Base-by-base conservation (phyloP, 129 eudicot genomes). In the Helianthus tuberosus region DNA sequence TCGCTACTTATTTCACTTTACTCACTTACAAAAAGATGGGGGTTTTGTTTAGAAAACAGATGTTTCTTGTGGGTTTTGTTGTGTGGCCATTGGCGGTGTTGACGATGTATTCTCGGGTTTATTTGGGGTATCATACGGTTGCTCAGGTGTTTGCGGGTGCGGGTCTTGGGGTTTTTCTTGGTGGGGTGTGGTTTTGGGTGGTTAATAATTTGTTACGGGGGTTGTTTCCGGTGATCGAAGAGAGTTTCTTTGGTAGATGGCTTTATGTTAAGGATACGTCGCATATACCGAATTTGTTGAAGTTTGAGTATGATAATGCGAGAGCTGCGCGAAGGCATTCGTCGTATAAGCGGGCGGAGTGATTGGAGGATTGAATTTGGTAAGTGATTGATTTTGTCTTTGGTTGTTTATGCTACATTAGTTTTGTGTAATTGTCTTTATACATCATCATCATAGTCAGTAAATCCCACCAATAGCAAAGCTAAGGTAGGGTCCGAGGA, bases 141-240 rank as follows among this genome's bases (percentile, higher is more conserved):
- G 87, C 76, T 2, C 98, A 93, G 82, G 96, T 93, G 54, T 90
- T 84, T 61, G 96, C 98, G 0, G 98, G 98, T 27, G 98, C 98
- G 0, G 64, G 72, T 3, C 69, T 90, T 25, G 98, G 98, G 71
- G 20, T 81, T 49, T 36, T 84, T 12, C 73, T 86, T 35, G 96
- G 96, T 5, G 88, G 75, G 9, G 52, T 55, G 64, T 90, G 98
- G 98, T 93, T 87, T 79, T 88, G 85, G 90, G 84, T 90, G 69
- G 98, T 93, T 38, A 82, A 90, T 79, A 58, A 66, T 11, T n/a
- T 48, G 57, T 61, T 93, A 15, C 71, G 78, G 54, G 11, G 76
- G 76, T 80, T 39, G 29, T 86, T 93, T 75, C 87, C 84, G 23
- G 79, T 66, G 68, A 93, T 93, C 50, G 98, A 93, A 59, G 98